Evolutionary conservation across 1,284 basidiomycete species (phyloP).

Genomic region (Flammula alnicola): DNA sequence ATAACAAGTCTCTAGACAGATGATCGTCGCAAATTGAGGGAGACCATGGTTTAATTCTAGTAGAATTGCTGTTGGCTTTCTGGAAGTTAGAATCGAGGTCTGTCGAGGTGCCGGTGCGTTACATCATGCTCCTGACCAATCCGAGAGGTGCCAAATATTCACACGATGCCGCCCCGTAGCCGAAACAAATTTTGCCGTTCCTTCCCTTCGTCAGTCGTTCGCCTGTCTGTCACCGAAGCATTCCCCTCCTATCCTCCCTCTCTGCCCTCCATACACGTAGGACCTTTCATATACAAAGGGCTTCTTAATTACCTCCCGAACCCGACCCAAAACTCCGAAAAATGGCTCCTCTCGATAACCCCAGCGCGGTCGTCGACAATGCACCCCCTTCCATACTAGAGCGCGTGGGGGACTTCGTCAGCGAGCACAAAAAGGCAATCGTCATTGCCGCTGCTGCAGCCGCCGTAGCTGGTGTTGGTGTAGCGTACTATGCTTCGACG

Average conservation of each 20-base stretch:
- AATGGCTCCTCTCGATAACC: slow-evolving; percentile 11
- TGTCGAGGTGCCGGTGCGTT: too few relatives aligned
- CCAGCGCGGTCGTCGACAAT: slow-evolving; percentile 13
- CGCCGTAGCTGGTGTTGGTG: slow-evolving; percentile 73
- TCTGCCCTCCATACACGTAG: neutral
- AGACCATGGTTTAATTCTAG: too few relatives aligned
- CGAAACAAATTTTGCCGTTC: slow-evolving; percentile 14
- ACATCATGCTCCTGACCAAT: too few relatives aligned
- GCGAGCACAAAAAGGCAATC: slow-evolving; percentile 75
- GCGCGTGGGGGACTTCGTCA: slow-evolving; percentile 71
- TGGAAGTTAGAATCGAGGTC: too few relatives aligned
- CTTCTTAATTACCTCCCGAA: neutral
- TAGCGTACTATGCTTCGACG: slow-evolving; percentile 76
- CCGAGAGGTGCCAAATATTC: slow-evolving; percentile 12
- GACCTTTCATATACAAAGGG: too few relatives aligned
- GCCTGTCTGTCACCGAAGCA: neutral
- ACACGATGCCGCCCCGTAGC: slow-evolving; percentile 8
- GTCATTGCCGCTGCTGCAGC: slow-evolving; percentile 73
- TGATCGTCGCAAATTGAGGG: too few relatives aligned
- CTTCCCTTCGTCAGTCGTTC: slow-evolving; percentile 8
- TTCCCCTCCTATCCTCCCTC: neutral
- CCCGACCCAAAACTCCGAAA: neutral
- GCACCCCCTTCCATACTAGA: slow-evolving; percentile 45
- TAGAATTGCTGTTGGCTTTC: too few relatives aligned
- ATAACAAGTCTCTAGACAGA: too few relatives aligned